A percentile compares a stretch with the other conserved stretches of the same genome.
phyloP scores from a whole-genome alignment of 2,329 filamentous ascomycete species.

The Cladobotryum protrusum region DNA sequence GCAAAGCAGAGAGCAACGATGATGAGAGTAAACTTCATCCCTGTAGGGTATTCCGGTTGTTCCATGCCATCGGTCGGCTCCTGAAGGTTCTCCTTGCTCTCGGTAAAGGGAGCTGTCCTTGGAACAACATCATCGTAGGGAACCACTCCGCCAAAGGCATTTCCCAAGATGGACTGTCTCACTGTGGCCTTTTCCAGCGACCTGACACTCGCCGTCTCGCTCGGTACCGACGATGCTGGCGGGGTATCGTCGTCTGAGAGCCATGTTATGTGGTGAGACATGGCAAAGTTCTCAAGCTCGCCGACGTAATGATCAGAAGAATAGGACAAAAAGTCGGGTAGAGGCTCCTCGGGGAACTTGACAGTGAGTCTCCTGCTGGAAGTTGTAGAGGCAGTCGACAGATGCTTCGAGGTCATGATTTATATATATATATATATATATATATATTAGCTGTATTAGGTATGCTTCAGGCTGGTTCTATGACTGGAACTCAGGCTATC shows the following conservation, averaged over 20 bases:
- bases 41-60: conserved; percentile 19
- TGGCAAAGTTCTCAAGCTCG: neutral
- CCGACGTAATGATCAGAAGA: neutral
- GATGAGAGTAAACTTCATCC: conserved; percentile 27
- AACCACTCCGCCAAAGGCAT: neutral
- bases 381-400: neutral
- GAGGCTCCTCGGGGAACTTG: neutral
- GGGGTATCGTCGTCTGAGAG: neutral
- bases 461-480: too few species aligned
- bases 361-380: neutral
- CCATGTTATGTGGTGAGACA: neutral
- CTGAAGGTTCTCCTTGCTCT: conserved; percentile 25
- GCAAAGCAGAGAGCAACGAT: conserved; percentile 32
- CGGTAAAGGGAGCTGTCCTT: conserved; percentile 12
- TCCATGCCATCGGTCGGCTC: neutral
- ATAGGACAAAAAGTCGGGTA: neutral
- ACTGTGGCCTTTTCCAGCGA: neutral
- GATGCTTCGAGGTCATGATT: neutral
- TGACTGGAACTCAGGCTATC: too few species aligned
- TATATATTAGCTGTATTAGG: too few species aligned
- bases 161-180: neutral
- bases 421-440: neutral
- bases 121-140: conserved; percentile 7
- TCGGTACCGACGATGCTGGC: neutral
- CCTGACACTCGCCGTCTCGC: neutral